Percentiles rank a stretch among this genome's conserved stretches.
Evolutionary conservation across 768 basidiomycete species (phyloP).

Genomic region (Artomyces pyxidatus): DNA sequence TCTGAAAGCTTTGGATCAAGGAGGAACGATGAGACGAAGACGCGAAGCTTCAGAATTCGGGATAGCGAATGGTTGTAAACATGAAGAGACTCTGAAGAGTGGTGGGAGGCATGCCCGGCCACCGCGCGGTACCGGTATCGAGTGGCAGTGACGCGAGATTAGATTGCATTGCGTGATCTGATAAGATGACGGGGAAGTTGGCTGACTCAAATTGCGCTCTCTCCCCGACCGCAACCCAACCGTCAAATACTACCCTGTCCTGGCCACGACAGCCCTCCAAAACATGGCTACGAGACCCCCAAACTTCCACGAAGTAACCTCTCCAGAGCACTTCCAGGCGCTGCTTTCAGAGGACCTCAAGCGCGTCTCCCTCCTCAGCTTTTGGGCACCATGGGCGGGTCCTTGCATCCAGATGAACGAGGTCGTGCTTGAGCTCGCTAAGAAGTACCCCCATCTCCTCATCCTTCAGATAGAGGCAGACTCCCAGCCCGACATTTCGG

Average conservation of each 20-base stretch:
- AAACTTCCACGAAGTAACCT: constrained; percentile 44
- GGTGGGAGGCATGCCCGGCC: too few relatives aligned
- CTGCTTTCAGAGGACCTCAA: constrained; percentile 70
- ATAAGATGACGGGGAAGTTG: too few relatives aligned
- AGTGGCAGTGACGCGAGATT: neutral
- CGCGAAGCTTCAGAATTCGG: too few relatives aligned
- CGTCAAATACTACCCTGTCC: neutral
- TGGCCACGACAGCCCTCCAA: neutral
- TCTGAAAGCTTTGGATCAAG: too few relatives aligned
- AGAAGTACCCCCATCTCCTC: constrained; percentile 57
- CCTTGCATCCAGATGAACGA: constrained; percentile 89
- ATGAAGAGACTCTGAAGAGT: too few relatives aligned
- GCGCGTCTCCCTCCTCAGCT: constrained; percentile 82
- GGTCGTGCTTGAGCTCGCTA: constrained; percentile 64
- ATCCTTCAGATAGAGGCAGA: constrained; percentile 86
- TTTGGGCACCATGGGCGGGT: constrained; percentile 91
- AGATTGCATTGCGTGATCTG: too few relatives aligned
- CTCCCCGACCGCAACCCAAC: neutral
- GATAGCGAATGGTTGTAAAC: too few relatives aligned
- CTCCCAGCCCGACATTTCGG: constrained; percentile 70
- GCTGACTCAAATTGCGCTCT: neutral
- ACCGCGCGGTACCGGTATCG: too few relatives aligned
- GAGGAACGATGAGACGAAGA: too few relatives aligned
- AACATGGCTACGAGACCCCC: constrained; percentile 8
- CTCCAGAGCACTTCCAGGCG: constrained; percentile 64